These are phyloP conservation scores for Cystobasidiaceae sp. DNA, from an alignment of 1,284 basidiomycete genomes.

Conservation along the genomic window DNA sequence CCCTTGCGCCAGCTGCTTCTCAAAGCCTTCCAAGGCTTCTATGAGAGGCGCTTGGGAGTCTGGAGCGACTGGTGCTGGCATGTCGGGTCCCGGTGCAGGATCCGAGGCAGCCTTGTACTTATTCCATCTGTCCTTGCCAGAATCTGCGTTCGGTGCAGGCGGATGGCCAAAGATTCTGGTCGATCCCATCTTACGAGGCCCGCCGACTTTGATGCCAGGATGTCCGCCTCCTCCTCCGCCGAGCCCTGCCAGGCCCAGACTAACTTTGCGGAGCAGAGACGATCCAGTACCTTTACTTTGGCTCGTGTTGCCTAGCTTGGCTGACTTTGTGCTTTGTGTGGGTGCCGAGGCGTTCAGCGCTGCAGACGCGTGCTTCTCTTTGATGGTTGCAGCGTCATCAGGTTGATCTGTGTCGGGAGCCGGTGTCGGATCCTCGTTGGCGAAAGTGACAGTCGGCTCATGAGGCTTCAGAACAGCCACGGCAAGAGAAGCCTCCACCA, in stretches of 20 bases:
- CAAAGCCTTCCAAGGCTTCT: slow-evolving; percentile 14
- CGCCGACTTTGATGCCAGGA: slow-evolving; percentile 7
- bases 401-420: slow-evolving; percentile 6
- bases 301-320: background rate
- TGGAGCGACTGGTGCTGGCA: background rate
- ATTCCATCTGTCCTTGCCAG: slow-evolving; percentile 3
- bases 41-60: slow-evolving; percentile 15
- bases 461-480: background rate
- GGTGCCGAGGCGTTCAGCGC: background rate
- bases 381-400: background rate
- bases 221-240: background rate
- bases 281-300: slow-evolving; percentile 7
- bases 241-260: slow-evolving; percentile 6
- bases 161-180: slow-evolving; percentile 4
- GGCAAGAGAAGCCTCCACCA: slow-evolving; percentile 15
- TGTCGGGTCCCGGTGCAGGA: background rate
- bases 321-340: background rate
- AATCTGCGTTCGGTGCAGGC: background rate
- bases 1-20: slow-evolving; percentile 3
- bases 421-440: background rate
- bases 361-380: background rate
- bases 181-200: slow-evolving; percentile 20
- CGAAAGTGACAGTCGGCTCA: background rate
- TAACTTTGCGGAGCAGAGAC: slow-evolving; percentile 22
- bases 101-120: background rate